These are phyloP conservation scores for Fraxinus anomala DNA, from an alignment of 257 asterid genomes.

Conservation along the genomic window DNA sequence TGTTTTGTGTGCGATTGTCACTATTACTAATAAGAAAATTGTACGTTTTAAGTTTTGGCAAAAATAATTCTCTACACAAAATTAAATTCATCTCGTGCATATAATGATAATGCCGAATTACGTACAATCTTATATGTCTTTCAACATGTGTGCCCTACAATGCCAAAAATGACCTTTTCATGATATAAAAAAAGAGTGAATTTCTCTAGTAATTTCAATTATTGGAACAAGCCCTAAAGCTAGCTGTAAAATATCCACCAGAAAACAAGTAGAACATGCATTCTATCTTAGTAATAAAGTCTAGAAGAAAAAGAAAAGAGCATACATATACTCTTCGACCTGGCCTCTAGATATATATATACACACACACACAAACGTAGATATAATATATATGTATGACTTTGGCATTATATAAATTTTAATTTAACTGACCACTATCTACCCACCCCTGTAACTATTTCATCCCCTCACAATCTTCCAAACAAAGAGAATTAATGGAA, in stretches of 20 bases:
- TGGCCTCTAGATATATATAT: background rate
- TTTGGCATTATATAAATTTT: background rate
- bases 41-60: too few species aligned
- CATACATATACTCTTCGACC: constrained; percentile 1
- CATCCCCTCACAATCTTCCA: constrained; percentile 68
- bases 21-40: too few species aligned
- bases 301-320: constrained; percentile 18
- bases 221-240: constrained; percentile 39
- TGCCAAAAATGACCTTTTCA: constrained; percentile 72
- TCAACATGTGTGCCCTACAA: background rate
- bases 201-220: constrained; percentile 47
- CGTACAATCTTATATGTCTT: background rate
- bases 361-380: too few species aligned
- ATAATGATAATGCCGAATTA: background rate
- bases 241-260: constrained; percentile 26
- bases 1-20: too few species aligned
- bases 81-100: background rate
- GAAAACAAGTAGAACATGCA: constrained; percentile 27
- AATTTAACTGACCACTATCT: constrained; percentile 51
- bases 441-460: constrained; percentile 38
- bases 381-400: background rate
- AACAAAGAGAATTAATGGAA: constrained; percentile 71
- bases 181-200: constrained; percentile 38
- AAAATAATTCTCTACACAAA: too few species aligned
- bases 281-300: constrained; percentile 45